Evolutionary conservation across 345 rosid species (phyloP).

Genomic region (Lepidium aucheri): DNA sequence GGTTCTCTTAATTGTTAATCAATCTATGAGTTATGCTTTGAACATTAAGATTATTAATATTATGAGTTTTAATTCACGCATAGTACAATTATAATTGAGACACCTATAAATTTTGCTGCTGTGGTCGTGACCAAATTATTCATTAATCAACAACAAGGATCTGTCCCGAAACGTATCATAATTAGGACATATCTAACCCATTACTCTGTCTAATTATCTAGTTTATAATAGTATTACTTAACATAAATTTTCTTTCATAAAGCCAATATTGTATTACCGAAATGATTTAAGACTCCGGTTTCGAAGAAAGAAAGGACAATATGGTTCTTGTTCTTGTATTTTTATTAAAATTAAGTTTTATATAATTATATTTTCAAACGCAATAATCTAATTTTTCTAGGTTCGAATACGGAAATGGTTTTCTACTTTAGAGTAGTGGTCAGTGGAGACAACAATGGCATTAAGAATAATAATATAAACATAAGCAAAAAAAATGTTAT

Average conservation of each 20-base stretch:
- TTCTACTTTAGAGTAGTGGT: constrained; percentile 10
- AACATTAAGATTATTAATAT: no score
- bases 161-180: no score
- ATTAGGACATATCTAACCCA: no score
- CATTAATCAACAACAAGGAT: no score
- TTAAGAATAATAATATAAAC: background rate
- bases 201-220: no score
- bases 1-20: no score
- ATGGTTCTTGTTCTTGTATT: background rate
- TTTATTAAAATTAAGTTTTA: background rate
- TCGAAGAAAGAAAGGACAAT: background rate
- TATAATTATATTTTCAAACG: background rate
- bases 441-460: constrained; percentile 13
- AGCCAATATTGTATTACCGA: background rate
- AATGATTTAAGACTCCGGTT: background rate
- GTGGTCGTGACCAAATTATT: no score
- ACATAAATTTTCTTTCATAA: background rate
- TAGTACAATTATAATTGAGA: no score
- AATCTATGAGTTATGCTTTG: no score
- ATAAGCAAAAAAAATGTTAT: constrained; percentile 7
- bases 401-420: constrained; percentile 8
- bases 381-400: background rate
- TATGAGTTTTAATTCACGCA: no score
- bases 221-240: background rate
- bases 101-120: no score